Base-by-base conservation (phyloP, 805 yeast genomes). In the Citeromyces matritensis region DNA sequence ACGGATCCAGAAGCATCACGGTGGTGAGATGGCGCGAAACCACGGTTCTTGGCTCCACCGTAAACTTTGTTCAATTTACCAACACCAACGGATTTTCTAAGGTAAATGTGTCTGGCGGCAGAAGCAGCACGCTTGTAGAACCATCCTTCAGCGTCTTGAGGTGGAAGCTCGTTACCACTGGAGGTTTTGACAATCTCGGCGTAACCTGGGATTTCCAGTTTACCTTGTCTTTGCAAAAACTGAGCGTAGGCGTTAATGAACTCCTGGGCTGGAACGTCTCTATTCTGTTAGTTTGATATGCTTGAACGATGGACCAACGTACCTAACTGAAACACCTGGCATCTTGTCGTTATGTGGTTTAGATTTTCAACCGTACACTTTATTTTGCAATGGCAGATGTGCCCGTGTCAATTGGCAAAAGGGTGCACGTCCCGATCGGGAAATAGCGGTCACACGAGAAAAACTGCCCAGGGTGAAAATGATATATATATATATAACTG, bases 241-340 rank as follows among this genome's bases (percentile, higher is more conserved):
- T 82, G 82, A 58, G 98, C 97, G 77, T 91, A 91, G 69, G 97
- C 95, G 75, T 84, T 85, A 69, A 91, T 88, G 74, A 91, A 91
- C 50, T 83, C 93, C 81, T 91, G 97, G 68, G 98, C 98, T 71
- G 97, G 95, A 70, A 91, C 98, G 96, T 91, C 98, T 81, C 95
- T 85, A 55, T 9, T n/a, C 27, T 13, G 12, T n/a, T 15, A 25
- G 12, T 25, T n/a, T 9, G 14, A 5, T 9, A 25, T 9, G 14
- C 15, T 23, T 23, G n/a, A 7, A n/a, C 12, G 14, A 25, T 25
- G 27, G 27, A 25, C 9, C 27, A 13, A 80, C 94, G 59, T 81
- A 82, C 94, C 88, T 83, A 65, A 84, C 95, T 72, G 95, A 77
- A 76, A 78, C 86, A 82, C 94, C 94, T 75, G 94, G 80, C 95